Evolutionary conservation across 2,329 filamentous ascomycete species (phyloP).

Genomic region (Ampelomyces quisqualis): DNA sequence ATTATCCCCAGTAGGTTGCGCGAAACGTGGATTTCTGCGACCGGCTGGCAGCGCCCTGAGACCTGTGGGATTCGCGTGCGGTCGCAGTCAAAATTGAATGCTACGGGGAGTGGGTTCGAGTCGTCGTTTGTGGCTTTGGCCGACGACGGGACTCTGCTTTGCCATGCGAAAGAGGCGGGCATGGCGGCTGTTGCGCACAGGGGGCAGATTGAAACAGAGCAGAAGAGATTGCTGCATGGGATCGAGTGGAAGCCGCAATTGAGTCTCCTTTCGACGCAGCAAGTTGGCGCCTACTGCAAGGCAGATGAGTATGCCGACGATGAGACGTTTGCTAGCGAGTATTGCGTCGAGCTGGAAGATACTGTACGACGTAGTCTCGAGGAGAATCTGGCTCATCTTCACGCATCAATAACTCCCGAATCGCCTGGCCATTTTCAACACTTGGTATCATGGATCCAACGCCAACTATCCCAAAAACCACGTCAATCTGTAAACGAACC

Average conservation of each 20-base stretch:
- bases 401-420: neutral
- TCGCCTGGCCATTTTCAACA: neutral
- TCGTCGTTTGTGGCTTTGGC: neutral
- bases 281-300: slow-evolving; percentile 2
- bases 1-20: slow-evolving; percentile 4
- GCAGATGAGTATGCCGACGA: neutral
- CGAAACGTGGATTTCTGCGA: slow-evolving; percentile 4
- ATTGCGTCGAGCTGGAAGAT: neutral
- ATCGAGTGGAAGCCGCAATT: slow-evolving; percentile 11
- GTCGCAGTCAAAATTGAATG: neutral
- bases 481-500: neutral
- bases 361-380: neutral
- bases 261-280: neutral
- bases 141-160: neutral
- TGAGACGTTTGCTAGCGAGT: neutral
- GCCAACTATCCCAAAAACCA: neutral
- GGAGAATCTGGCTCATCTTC: neutral
- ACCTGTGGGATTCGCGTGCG: neutral
- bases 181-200: neutral
- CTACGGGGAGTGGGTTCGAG: neutral
- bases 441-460: neutral
- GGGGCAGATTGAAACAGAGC: neutral
- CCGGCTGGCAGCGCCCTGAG: slow-evolving; percentile 4
- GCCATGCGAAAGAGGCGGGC: neutral
- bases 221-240: slow-evolving; percentile 4